phyloP scores from a whole-genome alignment of 2,329 filamentous ascomycete species.

The Fusarium sp. region DNA sequence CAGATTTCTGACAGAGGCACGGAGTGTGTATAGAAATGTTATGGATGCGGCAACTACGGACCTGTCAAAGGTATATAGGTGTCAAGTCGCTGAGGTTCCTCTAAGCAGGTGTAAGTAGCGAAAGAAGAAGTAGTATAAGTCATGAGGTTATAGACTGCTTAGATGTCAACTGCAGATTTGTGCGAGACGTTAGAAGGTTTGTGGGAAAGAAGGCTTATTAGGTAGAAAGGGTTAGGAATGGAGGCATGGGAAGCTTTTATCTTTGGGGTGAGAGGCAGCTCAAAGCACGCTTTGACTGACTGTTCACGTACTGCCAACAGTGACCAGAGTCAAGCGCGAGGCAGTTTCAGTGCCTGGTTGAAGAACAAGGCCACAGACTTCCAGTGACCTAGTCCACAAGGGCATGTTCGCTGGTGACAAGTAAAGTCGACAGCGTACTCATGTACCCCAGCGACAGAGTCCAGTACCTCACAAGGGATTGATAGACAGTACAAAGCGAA shows the following conservation, averaged over 20 bases:
- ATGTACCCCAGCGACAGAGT: not conserved
- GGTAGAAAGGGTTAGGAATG: not conserved
- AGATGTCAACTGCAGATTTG: not conserved
- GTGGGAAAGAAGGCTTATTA: not conserved
- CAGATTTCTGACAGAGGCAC: not conserved
- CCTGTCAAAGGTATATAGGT: not conserved
- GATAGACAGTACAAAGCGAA: not conserved
- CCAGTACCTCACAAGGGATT: not conserved
- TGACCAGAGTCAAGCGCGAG: not conserved
- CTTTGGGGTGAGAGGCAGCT: not conserved
- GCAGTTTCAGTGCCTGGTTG: not conserved
- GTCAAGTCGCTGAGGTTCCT: not conserved
- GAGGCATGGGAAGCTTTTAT: not conserved
- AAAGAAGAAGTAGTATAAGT: not conserved
- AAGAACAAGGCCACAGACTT: not conserved
- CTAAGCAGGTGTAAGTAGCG: not conserved
- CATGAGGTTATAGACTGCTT: not conserved
- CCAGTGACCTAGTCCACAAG: not conserved
- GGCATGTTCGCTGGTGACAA: not conserved
- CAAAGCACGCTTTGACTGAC: not conserved
- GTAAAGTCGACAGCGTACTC: not conserved
- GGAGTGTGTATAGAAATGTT: no score
- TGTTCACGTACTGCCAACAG: not conserved
- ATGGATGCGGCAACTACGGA: not conserved
- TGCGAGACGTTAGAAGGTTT: not conserved